Evolutionary conservation across 305 asterid genomes (phyloP).

Genomic region (Fraxinus xanthoxyloides): DNA sequence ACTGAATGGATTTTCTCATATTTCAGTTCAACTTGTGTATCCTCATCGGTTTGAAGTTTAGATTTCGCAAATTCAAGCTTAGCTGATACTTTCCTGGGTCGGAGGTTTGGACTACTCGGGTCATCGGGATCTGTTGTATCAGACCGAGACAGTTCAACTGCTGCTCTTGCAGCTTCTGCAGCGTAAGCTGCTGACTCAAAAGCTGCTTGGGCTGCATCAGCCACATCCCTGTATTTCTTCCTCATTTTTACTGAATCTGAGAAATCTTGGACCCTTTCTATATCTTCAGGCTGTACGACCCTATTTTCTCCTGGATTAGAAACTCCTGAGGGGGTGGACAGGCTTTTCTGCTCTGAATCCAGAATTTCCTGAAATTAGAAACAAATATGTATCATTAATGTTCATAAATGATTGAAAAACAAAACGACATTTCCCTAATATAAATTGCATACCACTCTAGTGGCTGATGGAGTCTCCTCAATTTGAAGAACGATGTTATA

Average conservation of each 20-base stretch:
- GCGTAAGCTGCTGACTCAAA: constrained; percentile 57
- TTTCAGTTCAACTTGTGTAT: constrained; percentile 1
- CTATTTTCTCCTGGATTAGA: neutral
- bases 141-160: constrained; percentile 39
- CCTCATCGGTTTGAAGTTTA: constrained; percentile 6
- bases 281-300: constrained; percentile 2
- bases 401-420: neutral
- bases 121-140: constrained; percentile 33
- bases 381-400: neutral
- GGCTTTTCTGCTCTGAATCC: neutral
- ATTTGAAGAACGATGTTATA: constrained; percentile 36
- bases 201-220: constrained; percentile 57
- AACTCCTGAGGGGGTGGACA: constrained; percentile 1
- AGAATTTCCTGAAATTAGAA: constrained; percentile 19
- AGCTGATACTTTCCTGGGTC: constrained; percentile 17
- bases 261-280: constrained; percentile 7
- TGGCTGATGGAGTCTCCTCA: constrained; percentile 27
- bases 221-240: constrained; percentile 44
- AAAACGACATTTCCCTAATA: neutral
- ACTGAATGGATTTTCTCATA: constrained; percentile 29
- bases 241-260: constrained; percentile 18
- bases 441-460: constrained; percentile 27
- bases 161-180: constrained; percentile 54
- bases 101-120: constrained; percentile 24
- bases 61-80: constrained; percentile 7